phyloP scores from a whole-genome alignment of 169 alveolate species.

The Ichthyophthirius multifiliis region DNA sequence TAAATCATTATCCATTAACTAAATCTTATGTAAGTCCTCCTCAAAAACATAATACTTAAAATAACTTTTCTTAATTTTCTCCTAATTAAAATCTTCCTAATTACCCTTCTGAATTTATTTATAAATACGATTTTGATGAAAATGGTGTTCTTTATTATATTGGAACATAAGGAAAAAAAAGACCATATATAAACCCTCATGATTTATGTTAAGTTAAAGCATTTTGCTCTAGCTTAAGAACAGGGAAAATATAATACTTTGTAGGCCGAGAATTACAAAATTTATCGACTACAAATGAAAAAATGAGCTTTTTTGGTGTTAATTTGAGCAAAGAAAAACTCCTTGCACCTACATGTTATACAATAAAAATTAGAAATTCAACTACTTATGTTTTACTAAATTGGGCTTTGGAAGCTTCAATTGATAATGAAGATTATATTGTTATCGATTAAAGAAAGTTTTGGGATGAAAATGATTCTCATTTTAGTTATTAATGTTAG shows the following conservation, averaged over 20 bases:
- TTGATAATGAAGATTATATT: constrained; percentile 63
- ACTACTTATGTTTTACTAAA: constrained; percentile 62
- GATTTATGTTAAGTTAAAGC: constrained; percentile 57
- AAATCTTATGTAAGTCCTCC: too few species aligned
- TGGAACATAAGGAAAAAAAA: constrained; percentile 70
- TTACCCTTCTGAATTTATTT: constrained; percentile 55
- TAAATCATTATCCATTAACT: too few species aligned
- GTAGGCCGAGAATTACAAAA: constrained; percentile 72
- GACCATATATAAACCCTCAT: constrained; percentile 77
- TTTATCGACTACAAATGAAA: constrained; percentile 77
- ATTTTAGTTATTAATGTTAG: constrained; percentile 17
- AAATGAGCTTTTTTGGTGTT: constrained; percentile 77
- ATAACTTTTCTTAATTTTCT: background rate
- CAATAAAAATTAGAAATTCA: constrained; percentile 77
- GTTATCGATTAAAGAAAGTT: constrained; percentile 75
- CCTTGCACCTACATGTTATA: constrained; percentile 70
- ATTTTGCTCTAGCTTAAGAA: constrained; percentile 70
- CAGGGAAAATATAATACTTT: constrained; percentile 73
- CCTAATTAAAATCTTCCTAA: background rate
- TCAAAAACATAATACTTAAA: too few species aligned
- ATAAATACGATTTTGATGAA: constrained; percentile 75
- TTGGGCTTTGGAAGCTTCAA: constrained; percentile 83
- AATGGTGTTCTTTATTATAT: constrained; percentile 80
- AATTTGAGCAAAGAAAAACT: constrained; percentile 77
- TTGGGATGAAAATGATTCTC: constrained; percentile 16